Percentiles rank a stretch among this genome's conserved stretches.
These are phyloP conservation scores for Aureobasidium leucospermi DNA, from an alignment of 2,329 filamentous ascomycete species.

Conservation along the genomic window DNA sequence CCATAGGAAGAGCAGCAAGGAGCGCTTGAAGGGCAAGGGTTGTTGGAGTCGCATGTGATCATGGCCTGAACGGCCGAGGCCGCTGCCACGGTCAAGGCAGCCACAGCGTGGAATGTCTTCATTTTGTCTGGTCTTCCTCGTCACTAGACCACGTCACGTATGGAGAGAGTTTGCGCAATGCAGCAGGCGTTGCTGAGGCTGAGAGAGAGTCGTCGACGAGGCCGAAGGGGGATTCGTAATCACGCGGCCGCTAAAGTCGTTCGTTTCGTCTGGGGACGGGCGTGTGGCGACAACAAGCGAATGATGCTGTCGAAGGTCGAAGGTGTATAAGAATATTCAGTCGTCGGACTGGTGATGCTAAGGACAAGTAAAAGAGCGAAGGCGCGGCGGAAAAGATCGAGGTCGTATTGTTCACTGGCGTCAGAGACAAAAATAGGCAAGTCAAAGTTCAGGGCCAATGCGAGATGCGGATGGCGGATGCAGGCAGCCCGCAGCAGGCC, in stretches of 20 bases:
- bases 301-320: not conserved
- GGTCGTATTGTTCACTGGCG: not conserved
- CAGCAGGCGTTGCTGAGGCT: not conserved
- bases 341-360: not conserved
- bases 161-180: not conserved
- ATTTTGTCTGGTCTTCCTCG: not conserved
- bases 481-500: not conserved
- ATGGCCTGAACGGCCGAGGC: slow-evolving; percentile 23
- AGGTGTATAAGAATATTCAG: not conserved
- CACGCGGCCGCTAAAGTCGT: not conserved
- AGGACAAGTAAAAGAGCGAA: not conserved
- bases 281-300: slow-evolving; percentile 6
- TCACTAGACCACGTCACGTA: not conserved
- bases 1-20: slow-evolving; percentile 59
- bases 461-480: slow-evolving; percentile 3
- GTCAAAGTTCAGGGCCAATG: slow-evolving; percentile 10
- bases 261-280: not conserved
- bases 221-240: slow-evolving; percentile 9
- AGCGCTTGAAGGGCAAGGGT: slow-evolving; percentile 25
- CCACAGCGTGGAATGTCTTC: slow-evolving; percentile 7
- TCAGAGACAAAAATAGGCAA: slow-evolving; percentile 11
- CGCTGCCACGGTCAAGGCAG: slow-evolving; percentile 24
- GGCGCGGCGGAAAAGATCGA: not conserved
- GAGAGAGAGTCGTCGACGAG: not conserved
- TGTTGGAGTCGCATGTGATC: slow-evolving; percentile 25